Evolutionary conservation across 1,139 yeast species (phyloP).

Genomic region (Suhomyces yuchorum): DNA sequence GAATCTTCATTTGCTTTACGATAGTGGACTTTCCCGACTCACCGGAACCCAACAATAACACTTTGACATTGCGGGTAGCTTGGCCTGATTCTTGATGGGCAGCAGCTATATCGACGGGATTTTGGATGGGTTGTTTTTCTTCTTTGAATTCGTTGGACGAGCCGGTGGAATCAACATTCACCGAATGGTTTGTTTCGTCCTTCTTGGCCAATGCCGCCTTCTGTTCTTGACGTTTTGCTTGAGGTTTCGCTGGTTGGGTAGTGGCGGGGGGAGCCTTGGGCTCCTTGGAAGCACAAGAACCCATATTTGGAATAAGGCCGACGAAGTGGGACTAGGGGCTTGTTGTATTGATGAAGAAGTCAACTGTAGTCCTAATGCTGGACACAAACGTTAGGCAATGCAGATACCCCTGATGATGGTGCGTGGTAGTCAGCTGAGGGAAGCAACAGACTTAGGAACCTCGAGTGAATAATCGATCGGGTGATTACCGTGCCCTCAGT

Average conservation of each 20-base stretch:
- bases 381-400: background rate
- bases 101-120: constrained; percentile 14
- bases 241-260: constrained; percentile 10
- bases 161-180: constrained; percentile 19
- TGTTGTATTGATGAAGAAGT: background rate
- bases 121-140: constrained; percentile 12
- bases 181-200: constrained; percentile 14
- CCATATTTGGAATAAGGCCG: constrained; percentile 21
- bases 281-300: constrained; percentile 34
- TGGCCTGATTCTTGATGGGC: constrained; percentile 9
- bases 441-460: background rate
- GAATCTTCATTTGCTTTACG: constrained; percentile 71
- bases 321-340: background rate
- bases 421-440: background rate
- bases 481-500: background rate
- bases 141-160: constrained; percentile 20
- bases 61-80: constrained; percentile 52
- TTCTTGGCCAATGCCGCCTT: constrained; percentile 15
- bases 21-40: constrained; percentile 81
- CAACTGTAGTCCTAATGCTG: background rate
- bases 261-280: constrained; percentile 14
- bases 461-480: background rate
- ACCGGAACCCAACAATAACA: constrained; percentile 72
- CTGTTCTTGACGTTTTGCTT: constrained; percentile 18
- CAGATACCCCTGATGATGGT: background rate